phyloP scores from a whole-genome alignment of 495 filamentous ascomycete species.

The Halenospora varia region DNA sequence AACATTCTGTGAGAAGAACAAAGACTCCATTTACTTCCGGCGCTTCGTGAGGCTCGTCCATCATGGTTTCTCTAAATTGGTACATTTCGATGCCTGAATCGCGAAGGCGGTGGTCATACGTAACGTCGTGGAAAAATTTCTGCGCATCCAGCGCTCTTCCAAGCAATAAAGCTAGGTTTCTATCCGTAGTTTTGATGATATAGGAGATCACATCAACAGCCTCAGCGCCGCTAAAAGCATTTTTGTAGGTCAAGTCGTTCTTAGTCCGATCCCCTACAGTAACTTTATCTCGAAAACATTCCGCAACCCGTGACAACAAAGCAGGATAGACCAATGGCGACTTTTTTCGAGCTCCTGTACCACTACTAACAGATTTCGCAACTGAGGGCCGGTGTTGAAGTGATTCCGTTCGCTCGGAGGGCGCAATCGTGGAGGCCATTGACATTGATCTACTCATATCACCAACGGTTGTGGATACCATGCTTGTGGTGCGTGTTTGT shows the following conservation, averaged over 20 bases:
- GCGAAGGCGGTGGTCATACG: conserved; percentile 91
- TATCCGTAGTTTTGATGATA: conserved; percentile 94
- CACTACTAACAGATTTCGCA: conserved; percentile 34
- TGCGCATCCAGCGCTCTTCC: conserved; percentile 94
- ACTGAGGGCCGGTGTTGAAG: conserved; percentile 37
- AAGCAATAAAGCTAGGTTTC: conserved; percentile 90
- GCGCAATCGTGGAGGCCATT: conserved; percentile 75
- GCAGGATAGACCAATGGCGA: conserved; percentile 87
- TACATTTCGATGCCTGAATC: conserved; percentile 91
- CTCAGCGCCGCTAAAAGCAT: conserved; percentile 89
- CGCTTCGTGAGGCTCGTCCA: conserved; percentile 74
- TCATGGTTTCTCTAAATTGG: conserved; percentile 89
- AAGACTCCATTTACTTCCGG: conserved; percentile 92
- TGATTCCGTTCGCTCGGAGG: conserved; percentile 37
- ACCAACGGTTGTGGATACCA: conserved; percentile 43
- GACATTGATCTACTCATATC: conserved; percentile 64
- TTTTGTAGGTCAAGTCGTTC: conserved; percentile 96
- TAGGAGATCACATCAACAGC: conserved; percentile 91
- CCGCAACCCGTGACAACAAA: conserved; percentile 82
- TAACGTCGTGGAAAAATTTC: conserved; percentile 99
- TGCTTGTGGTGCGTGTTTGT: conserved; percentile 41
- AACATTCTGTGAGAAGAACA: conserved; percentile 92
- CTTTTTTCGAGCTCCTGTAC: conserved; percentile 29
- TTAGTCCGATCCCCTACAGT: conserved; percentile 81
- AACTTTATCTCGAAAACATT: conserved; percentile 85